These are phyloP conservation scores for Termitomyces sp. DNA, from an alignment of 768 basidiomycete species.

Conservation along the genomic window DNA sequence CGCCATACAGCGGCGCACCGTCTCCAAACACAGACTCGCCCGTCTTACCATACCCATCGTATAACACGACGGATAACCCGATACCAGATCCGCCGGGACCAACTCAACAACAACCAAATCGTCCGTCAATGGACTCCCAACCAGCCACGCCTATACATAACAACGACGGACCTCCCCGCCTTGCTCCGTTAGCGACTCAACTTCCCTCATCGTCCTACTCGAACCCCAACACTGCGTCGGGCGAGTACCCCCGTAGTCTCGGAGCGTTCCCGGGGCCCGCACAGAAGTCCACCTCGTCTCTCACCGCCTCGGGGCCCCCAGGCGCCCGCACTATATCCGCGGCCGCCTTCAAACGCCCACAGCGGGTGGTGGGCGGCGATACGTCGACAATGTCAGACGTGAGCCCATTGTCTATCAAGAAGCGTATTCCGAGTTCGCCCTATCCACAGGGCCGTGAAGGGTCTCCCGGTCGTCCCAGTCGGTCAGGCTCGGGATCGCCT, in stretches of 20 bases:
- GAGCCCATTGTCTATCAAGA: slow-evolving; percentile 42
- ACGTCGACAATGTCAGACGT: slow-evolving; percentile 32
- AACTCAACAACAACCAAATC: slow-evolving; percentile 2
- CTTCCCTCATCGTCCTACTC: slow-evolving; percentile 24
- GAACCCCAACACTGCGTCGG: slow-evolving; percentile 4
- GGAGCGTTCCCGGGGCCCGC: slow-evolving; percentile 7
- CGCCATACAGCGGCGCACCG: slow-evolving; percentile 30
- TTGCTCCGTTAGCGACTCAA: slow-evolving; percentile 3
- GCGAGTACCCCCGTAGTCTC: slow-evolving; percentile 33
- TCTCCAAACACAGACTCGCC: slow-evolving; percentile 28
- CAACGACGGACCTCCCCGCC: slow-evolving; percentile 9
- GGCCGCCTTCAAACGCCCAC: slow-evolving; percentile 63
- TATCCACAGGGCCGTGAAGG: slow-evolving; percentile 19
- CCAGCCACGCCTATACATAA: background rate
- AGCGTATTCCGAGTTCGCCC: slow-evolving; percentile 42
- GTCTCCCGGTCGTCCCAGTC: slow-evolving; percentile 10
- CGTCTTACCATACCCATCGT: slow-evolving; percentile 13
- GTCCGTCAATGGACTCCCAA: slow-evolving; percentile 1
- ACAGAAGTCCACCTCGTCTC: slow-evolving; percentile 14
- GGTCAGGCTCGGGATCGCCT: slow-evolving; percentile 12
- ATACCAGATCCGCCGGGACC: slow-evolving; percentile 1
- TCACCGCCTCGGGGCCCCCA: slow-evolving; percentile 17
- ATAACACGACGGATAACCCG: slow-evolving; percentile 4
- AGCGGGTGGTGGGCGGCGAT: slow-evolving; percentile 22
- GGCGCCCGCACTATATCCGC: slow-evolving; percentile 64